Percentiles rank a stretch among this genome's conserved stretches.
phyloP scores from a whole-genome alignment of 73 alveolate species.

The Stentor coeruleus region DNA sequence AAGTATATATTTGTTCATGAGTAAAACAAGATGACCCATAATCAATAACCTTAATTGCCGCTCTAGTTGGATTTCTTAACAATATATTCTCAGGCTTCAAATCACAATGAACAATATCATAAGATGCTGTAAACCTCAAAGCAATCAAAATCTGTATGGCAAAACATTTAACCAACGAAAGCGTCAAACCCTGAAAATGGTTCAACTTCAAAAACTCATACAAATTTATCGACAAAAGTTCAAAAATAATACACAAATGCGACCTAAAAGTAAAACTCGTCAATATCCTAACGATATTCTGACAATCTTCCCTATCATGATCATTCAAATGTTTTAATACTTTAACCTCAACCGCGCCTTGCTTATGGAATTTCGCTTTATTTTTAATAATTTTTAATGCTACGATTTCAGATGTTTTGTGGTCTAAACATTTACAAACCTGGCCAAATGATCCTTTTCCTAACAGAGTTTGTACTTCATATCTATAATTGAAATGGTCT shows the following conservation, averaged over 20 bases:
- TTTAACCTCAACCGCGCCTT: slow-evolving; percentile 89
- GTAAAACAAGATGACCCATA: slow-evolving; percentile 84
- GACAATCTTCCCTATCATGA: slow-evolving; percentile 42
- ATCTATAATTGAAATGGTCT: no score
- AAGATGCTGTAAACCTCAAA: slow-evolving; percentile 42
- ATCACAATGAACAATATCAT: slow-evolving; percentile 77
- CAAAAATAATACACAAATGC: slow-evolving; percentile 70
- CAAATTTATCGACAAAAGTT: slow-evolving; percentile 62
- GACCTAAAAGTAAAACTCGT: slow-evolving; percentile 51
- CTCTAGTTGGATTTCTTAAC: slow-evolving; percentile 48
- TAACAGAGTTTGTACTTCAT: no score
- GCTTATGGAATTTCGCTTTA: slow-evolving; percentile 80
- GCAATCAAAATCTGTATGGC: slow-evolving; percentile 66
- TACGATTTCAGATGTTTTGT: slow-evolving; percentile 66
- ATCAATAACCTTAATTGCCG: slow-evolving; percentile 72
- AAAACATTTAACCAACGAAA: slow-evolving; percentile 52
- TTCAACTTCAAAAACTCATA: slow-evolving; percentile 64
- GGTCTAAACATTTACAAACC: no score
- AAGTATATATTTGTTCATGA: slow-evolving; percentile 64
- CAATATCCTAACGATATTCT: slow-evolving; percentile 44
- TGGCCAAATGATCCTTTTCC: no score
- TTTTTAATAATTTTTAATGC: slow-evolving; percentile 90
- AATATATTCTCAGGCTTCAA: slow-evolving; percentile 85
- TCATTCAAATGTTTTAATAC: slow-evolving; percentile 59
- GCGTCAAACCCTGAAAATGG: slow-evolving; percentile 63